These are phyloP conservation scores for Isatis tinctoria DNA, from an alignment of 345 rosid species.

Conservation along the genomic window DNA sequence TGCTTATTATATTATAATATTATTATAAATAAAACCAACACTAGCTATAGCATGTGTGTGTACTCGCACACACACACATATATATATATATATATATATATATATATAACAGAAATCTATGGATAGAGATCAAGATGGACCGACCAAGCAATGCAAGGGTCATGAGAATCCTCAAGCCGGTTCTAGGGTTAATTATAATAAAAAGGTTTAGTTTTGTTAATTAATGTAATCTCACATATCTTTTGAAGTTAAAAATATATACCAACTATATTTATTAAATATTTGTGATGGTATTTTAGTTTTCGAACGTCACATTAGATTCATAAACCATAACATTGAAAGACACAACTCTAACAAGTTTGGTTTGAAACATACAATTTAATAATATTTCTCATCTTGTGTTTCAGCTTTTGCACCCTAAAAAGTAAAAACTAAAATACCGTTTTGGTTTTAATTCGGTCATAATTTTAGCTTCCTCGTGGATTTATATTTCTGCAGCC, in stretches of 20 bases:
- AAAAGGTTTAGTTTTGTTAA: neutral
- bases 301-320: neutral
- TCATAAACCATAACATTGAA: neutral
- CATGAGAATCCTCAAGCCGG: constrained; percentile 30
- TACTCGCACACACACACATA: too few species aligned
- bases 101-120: neutral
- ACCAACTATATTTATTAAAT: neutral
- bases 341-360: neutral
- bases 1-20: constrained; percentile 13
- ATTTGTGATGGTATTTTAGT: neutral
- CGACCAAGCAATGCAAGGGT: constrained; percentile 34
- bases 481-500: neutral
- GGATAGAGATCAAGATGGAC: constrained; percentile 31
- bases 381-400: neutral
- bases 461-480: neutral
- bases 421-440: neutral
- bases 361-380: neutral
- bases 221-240: neutral
- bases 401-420: neutral
- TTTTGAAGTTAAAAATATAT: neutral
- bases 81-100: too few species aligned
- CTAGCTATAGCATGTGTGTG: constrained; percentile 16
- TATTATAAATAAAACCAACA: neutral
- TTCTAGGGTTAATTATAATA: constrained; percentile 13
- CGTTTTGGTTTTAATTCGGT: neutral